These are phyloP conservation scores for Hsuehochloa calcarea DNA, from an alignment of 176 grass and related monocot species.

Conservation along the genomic window DNA sequence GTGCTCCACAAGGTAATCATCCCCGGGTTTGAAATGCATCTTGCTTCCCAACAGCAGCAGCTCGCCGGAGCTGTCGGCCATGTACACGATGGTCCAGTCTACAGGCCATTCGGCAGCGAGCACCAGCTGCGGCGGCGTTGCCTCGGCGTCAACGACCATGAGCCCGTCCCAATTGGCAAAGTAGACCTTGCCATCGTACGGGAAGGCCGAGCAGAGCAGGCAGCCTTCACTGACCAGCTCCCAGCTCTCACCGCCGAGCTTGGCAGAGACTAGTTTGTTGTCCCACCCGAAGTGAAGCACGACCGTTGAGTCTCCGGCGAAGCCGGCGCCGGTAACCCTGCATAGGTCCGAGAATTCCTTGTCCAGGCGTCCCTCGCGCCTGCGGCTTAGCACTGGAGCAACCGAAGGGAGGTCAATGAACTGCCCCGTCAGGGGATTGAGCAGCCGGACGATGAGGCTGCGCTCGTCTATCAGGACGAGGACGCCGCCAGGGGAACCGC, in stretches of 20 bases:
- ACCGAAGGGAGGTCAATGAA: slow-evolving; percentile 7
- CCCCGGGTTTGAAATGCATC: not conserved
- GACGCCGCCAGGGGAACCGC: slow-evolving; percentile 5
- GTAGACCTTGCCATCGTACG: too few species aligned
- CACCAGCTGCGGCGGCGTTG: not conserved
- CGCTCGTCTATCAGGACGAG: slow-evolving; percentile 2
- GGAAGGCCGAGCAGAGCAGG: not conserved
- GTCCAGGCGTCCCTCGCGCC: not conserved
- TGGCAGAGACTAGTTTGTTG: not conserved
- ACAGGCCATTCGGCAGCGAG: not conserved
- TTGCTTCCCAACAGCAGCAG: not conserved
- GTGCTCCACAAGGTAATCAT: not conserved
- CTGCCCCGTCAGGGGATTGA: slow-evolving; percentile 18
- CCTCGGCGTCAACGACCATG: too few species aligned
- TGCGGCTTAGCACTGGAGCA: not conserved
- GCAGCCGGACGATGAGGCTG: not conserved
- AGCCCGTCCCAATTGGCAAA: too few species aligned
- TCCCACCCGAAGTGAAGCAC: slow-evolving; percentile 18
- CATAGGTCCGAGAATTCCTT: not conserved
- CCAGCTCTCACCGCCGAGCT: not conserved
- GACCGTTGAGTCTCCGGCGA: not conserved
- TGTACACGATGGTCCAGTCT: not conserved
- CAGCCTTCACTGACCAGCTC: not conserved
- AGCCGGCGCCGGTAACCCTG: not conserved
- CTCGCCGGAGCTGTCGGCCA: slow-evolving; percentile 2